These are phyloP conservation scores for Hippophae rhamnoides DNA, from an alignment of 306 rosid genomes.

Conservation along the genomic window DNA sequence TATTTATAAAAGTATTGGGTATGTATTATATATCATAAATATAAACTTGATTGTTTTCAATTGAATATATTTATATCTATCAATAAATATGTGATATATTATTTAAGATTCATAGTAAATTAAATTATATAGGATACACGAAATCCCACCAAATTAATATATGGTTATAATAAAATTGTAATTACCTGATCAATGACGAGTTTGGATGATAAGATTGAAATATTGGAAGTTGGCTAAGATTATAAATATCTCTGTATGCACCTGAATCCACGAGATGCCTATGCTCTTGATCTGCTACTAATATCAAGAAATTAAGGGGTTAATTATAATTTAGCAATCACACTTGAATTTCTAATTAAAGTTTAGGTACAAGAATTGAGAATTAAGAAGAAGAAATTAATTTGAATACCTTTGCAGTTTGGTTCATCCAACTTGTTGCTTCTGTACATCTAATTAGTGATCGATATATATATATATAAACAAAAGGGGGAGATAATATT, in stretches of 20 bases:
- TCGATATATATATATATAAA: background rate
- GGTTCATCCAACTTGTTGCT: conserved; percentile 74
- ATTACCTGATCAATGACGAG: background rate
- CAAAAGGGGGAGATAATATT: background rate
- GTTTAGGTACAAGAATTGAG: background rate
- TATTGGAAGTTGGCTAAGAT: conserved; percentile 79
- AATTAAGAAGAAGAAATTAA: background rate
- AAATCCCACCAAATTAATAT: too few species aligned
- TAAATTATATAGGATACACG: too few species aligned
- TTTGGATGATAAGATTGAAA: conserved; percentile 60
- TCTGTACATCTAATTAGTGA: conserved; percentile 55
- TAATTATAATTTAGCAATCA: background rate
- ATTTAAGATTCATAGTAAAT: too few species aligned
- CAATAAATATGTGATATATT: too few species aligned
- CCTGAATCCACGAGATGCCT: conserved; percentile 42
- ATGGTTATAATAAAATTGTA: too few species aligned
- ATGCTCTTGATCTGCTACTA: conserved; percentile 30
- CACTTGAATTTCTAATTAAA: conserved; percentile 18
- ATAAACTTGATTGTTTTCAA: too few species aligned
- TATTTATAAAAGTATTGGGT: conserved; percentile 9
- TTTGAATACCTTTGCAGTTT: conserved; percentile 47
- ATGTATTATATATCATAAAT: too few species aligned
- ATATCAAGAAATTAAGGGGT: conserved; percentile 20
- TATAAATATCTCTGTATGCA: conserved; percentile 69
- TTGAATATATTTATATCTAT: too few species aligned